These are phyloP conservation scores for Tranzscheliella williamsii DNA, from an alignment of 1,284 basidiomycete species.

Conservation along the genomic window DNA sequence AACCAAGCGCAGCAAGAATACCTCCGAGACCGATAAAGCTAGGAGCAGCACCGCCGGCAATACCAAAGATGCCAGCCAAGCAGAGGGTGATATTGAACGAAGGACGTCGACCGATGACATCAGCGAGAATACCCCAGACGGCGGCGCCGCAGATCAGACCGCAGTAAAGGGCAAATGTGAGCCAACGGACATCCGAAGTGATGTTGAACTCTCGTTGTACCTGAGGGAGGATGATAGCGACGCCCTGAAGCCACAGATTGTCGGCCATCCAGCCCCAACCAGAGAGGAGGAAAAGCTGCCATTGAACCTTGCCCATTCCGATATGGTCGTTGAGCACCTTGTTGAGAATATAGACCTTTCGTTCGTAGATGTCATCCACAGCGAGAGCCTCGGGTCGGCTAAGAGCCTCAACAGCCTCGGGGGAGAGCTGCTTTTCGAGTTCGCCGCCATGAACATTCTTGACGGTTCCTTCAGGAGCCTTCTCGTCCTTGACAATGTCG, in stretches of 20 bases:
- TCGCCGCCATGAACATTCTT: slow-evolving; percentile 12
- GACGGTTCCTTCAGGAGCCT: slow-evolving; percentile 1
- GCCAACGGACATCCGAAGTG: slow-evolving; percentile 33
- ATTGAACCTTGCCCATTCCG: slow-evolving; percentile 55
- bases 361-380: slow-evolving; percentile 50
- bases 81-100: slow-evolving; percentile 59
- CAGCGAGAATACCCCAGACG: slow-evolving; percentile 57
- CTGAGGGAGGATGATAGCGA: slow-evolving; percentile 56
- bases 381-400: slow-evolving; percentile 26
- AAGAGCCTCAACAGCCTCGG: slow-evolving; percentile 2
- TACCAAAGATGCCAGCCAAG: slow-evolving; percentile 58
- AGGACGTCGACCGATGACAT: slow-evolving; percentile 56
- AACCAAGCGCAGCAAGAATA: slow-evolving; percentile 51
- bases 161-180: slow-evolving; percentile 54
- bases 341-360: slow-evolving; percentile 59
- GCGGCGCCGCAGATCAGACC: slow-evolving; percentile 57
- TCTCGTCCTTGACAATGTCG: neutral
- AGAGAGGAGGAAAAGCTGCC: slow-evolving; percentile 48
- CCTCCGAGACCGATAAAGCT: slow-evolving; percentile 54
- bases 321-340: slow-evolving; percentile 59
- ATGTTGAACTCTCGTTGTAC: slow-evolving; percentile 53
- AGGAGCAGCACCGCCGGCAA: slow-evolving; percentile 52
- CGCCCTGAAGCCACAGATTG: slow-evolving; percentile 57
- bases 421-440: slow-evolving; percentile 35
- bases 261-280: slow-evolving; percentile 55